Conservation (phyloP, 2,329 filamentous ascomycete species). For the Trichoderma pleuroti region DNA sequence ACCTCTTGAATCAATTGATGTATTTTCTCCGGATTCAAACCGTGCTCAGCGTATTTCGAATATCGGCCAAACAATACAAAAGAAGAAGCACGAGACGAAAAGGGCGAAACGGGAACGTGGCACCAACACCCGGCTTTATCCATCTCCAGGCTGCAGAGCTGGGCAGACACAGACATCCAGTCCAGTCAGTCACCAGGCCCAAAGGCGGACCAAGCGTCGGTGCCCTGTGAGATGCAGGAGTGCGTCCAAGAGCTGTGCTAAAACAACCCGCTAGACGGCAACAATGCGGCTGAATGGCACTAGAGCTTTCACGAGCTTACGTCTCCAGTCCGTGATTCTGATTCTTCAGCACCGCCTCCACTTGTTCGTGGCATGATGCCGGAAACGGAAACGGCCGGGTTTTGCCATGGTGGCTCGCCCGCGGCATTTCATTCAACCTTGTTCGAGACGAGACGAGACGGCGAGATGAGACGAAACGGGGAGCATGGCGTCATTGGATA, state of each 20-base stretch:
- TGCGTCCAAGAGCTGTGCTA: neutral
- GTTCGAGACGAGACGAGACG: neutral
- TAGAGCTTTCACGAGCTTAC: neutral
- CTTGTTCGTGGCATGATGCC: constrained; percentile 13
- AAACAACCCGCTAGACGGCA: neutral
- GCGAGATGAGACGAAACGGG: neutral
- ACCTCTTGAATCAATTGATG: neutral
- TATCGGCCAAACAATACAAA: neutral
- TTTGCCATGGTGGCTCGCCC: neutral
- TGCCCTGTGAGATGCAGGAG: constrained; percentile 7
- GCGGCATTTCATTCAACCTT: neutral
- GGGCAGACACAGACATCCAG: neutral
- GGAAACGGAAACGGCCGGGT: constrained; percentile 1
- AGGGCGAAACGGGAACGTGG: neutral
- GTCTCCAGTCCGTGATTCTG: neutral
- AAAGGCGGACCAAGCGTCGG: neutral
- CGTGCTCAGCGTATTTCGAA: neutral
- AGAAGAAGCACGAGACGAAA: neutral
- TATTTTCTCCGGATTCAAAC: neutral
- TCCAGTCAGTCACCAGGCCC: neutral
- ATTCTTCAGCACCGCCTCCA: constrained; percentile 7
- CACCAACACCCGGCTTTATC: neutral
- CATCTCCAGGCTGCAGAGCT: neutral
- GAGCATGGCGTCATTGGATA: neutral
- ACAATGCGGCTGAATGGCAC: constrained; percentile 8